Evolutionary conservation across 2,329 filamentous ascomycete genomes (phyloP), one percentile per base, ranked within the genome.

Genomic region (Leptographium galeiforme): DNA sequence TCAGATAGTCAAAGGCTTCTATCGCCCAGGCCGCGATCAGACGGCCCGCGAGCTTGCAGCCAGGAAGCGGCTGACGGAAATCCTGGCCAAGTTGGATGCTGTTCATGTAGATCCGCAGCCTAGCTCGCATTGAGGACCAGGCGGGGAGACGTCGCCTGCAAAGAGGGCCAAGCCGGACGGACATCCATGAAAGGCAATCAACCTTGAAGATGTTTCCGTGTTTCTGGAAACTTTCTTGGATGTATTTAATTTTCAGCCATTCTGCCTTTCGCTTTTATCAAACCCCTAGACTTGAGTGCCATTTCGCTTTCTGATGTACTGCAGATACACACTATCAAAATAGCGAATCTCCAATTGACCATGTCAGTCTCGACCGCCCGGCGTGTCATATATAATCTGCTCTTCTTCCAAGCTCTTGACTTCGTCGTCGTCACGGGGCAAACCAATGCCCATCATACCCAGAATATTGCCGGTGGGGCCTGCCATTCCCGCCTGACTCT

Each of bases 391-490:
- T n/a, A 18, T 41, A 41, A 59, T 19, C 59, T 55, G 50, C 5
- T 64, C 57, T 11, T 62, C 56, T 6, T 63, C 62, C 2, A 62
- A 59, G 0, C 69, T 70, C 39, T 80, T 76, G 32, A 78, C 82
- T 56, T 91, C 88, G 6, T 48, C 45, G 19, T 52, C 50, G n/a
- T 58, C 89, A 56, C 86, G 76, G 0, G 91, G 91, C 55, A 96
- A 72, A 43, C 79, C 76, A 59, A 96, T 73, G 0, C 89, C 89
- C 84, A 97, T 85, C 70, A 94, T 78, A 8, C 83, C 84, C 62
- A 98, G 76, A 56, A 98, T 72, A 64, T 96, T 97, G 1, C 90
- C 83, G 2, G 87, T 86, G 1, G 93, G 93, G 0, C 93, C 93
- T 36, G 88, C 76, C 72, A 85, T 79, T 13, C 93, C 93, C 18